A percentile compares a stretch with the other conserved stretches of the same genome.
phyloP scores from a whole-genome alignment of 2,329 filamentous ascomycete genomes.

The Biscogniauxia mediterranea region DNA sequence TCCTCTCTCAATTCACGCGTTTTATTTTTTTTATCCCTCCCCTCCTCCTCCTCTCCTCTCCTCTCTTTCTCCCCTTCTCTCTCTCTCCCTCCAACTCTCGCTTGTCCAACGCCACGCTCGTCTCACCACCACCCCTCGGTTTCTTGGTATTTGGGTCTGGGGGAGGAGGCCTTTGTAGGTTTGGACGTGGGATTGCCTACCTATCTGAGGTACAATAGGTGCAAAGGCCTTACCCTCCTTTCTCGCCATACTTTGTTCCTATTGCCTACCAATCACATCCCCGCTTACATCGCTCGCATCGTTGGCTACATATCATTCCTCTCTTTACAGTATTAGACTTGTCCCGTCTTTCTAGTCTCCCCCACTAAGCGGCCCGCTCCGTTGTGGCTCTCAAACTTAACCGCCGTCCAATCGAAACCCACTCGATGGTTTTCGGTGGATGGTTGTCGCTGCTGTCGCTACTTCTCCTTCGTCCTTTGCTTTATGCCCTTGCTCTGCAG shows the following conservation, averaged over 20 bases:
- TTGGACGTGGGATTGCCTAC: too few relatives aligned
- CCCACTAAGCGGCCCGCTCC: constrained; percentile 2
- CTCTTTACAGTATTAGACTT: background rate
- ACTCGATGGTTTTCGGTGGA: background rate
- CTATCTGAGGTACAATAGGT: background rate
- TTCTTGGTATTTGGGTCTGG: background rate
- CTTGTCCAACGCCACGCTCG: background rate
- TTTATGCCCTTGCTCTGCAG: background rate
- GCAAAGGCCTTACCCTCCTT: background rate
- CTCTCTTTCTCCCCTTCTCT: background rate
- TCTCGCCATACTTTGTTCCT: background rate
- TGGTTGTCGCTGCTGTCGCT: background rate
- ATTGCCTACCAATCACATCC: background rate
- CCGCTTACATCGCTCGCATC: too few relatives aligned
- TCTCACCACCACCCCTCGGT: background rate
- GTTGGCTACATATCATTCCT: background rate
- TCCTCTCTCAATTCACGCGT: background rate
- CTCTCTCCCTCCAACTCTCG: background rate
- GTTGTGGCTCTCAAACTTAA: background rate
- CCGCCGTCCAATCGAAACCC: background rate
- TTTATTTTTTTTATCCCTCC: background rate
- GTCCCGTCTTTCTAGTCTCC: background rate
- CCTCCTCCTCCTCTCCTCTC: background rate
- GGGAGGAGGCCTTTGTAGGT: background rate
- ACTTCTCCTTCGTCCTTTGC: background rate